Evolutionary conservation across 495 filamentous ascomycete species (phyloP), one percentile per base, ranked within the genome.

Genomic region (Tuber umbilicatum): DNA sequence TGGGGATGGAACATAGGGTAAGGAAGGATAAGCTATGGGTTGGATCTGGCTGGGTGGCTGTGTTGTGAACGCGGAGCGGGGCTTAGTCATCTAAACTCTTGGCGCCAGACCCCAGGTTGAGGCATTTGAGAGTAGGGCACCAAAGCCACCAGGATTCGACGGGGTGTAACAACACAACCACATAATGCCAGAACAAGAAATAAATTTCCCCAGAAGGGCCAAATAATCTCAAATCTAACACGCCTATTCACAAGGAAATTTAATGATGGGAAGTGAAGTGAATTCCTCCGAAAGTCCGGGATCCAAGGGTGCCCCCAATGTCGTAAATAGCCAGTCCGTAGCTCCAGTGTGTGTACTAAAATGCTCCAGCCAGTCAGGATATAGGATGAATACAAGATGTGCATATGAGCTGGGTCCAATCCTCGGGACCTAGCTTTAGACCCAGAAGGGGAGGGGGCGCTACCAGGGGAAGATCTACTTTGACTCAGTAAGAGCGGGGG

Each of bases 11-110:
- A 35, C 55, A 35, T 35, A 17, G 55, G 27, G 27, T 12, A 12
- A 12, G 27, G 55, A 64, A 35, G 55, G 55, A 35, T 64, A 64
- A 17, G 55, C 35, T 64, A 64, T 35, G 55, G 55, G 55, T 35
- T 35, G 55, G 31, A 16, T 64, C 55, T 17, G 31, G 31, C 17
- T 2, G 45, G 21, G 39, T 40, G 39, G 39, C 39, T n/a, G 9
- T 60, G 50, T n/a, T 4, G 27, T 35, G 9, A 35, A 0, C 5
- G 55, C 31, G 27, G 12, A 35, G 12, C 35, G 3, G n/a, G 27
- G 55, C 27, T 64, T 64, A 64, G 55, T 64, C 55, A 64, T 64
- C 27, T 64, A 64, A 31, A 64, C 55, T 64, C 55, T 64, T 64
- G 55, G 55, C 55, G 14, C 55, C 12, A 64, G 31, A 64, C 17